Evolutionary conservation across 176 grass and related monocot species (phyloP).

Genomic region (Oryza meridionalis): DNA sequence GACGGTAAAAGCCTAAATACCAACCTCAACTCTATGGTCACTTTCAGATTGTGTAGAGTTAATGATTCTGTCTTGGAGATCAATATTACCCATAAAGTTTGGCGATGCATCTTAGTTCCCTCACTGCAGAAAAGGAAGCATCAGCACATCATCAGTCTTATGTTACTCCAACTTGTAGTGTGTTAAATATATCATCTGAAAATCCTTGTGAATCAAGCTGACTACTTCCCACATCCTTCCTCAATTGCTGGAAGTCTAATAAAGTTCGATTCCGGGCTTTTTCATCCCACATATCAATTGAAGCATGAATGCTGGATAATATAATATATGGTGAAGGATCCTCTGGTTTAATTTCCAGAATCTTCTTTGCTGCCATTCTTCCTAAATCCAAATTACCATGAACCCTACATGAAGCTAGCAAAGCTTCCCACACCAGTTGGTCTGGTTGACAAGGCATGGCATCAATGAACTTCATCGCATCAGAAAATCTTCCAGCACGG

Average conservation of each 20-base stretch:
- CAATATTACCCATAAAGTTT: neutral
- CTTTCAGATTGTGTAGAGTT: neutral
- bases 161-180: conserved; percentile 44
- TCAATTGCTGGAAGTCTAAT: conserved; percentile 41
- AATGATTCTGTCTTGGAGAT: neutral
- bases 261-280: conserved; percentile 47
- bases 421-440: conserved; percentile 63
- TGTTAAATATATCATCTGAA: conserved; percentile 39
- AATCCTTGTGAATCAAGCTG: conserved; percentile 49
- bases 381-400: conserved; percentile 60
- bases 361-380: conserved; percentile 63
- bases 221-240: conserved; percentile 62
- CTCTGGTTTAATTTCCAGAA: conserved; percentile 60
- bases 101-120: neutral
- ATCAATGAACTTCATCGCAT: conserved; percentile 70
- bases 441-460: conserved; percentile 69
- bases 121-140: neutral
- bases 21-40: neutral
- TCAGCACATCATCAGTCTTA: conserved; percentile 2
- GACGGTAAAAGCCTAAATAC: neutral
- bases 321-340: conserved; percentile 71
- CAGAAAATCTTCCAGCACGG: conserved; percentile 61
- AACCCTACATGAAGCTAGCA: conserved; percentile 70
- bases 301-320: conserved; percentile 75
- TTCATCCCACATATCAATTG: conserved; percentile 66